phyloP scores from a whole-genome alignment of 2,329 filamentous ascomycete genomes.

The Verticillium isaacii region DNA sequence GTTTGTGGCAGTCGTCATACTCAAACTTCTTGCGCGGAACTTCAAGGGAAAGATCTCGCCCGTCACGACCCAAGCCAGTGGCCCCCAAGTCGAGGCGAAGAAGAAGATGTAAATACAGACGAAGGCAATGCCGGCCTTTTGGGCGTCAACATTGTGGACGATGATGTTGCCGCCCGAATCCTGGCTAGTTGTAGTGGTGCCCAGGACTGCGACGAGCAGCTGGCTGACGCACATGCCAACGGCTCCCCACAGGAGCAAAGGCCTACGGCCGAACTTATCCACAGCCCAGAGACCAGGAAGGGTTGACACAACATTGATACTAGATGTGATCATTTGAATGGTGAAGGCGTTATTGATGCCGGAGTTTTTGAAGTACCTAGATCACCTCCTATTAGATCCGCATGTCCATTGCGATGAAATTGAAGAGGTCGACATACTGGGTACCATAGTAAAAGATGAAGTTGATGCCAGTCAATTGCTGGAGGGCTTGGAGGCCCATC shows the following conservation, averaged over 20 bases:
- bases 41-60: slow-evolving; percentile 61
- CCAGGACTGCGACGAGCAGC: slow-evolving; percentile 54
- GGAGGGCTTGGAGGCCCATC: slow-evolving; percentile 59
- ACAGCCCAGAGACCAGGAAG: slow-evolving; percentile 29
- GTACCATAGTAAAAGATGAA: slow-evolving; percentile 32
- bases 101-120: slow-evolving; percentile 70
- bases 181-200: slow-evolving; percentile 50
- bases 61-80: slow-evolving; percentile 46
- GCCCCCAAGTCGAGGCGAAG: slow-evolving; percentile 67
- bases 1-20: slow-evolving; percentile 67
- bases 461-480: slow-evolving; percentile 49
- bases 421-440: neutral
- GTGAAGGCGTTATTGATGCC: slow-evolving; percentile 29
- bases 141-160: slow-evolving; percentile 43
- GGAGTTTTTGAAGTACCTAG: slow-evolving; percentile 31
- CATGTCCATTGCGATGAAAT: no score
- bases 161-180: slow-evolving; percentile 36
- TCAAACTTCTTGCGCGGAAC: slow-evolving; percentile 59
- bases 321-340: slow-evolving; percentile 25
- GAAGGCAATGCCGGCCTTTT: slow-evolving; percentile 54
- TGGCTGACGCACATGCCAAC: slow-evolving; percentile 60
- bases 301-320: slow-evolving; percentile 32
- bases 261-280: slow-evolving; percentile 43
- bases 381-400: neutral
- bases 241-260: slow-evolving; percentile 64